Evolutionary conservation across 208 protist genomes (phyloP), one percentile per base, ranked within the genome.

Genomic region (Wallacemonas sp.): DNA sequence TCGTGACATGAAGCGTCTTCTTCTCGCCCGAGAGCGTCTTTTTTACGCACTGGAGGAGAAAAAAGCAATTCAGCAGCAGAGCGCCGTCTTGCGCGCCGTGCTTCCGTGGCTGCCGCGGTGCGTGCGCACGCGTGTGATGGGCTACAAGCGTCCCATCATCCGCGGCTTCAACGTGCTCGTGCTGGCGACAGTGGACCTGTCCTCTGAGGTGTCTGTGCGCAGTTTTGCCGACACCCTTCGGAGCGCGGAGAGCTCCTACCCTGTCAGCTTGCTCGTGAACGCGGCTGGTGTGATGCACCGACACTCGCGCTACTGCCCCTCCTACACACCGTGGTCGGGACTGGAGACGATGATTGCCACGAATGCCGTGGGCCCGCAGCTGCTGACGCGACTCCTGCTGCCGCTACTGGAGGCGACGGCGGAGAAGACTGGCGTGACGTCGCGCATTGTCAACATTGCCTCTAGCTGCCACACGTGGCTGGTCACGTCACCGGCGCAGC

Each of bases 401-500:
- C 87, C 91, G 3, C 41, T 88, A 55, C 70, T 96, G 22, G 71
- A 82, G 11, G 69, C 80, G 33, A 90, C 82, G 8, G 86, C 85
- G 25, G 73, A 85, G 25, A 66, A 46, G 29, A 76, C 66, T 8
- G 81, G 80, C 5, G 79, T 88, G 42, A 68, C 81, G 28, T 93
- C 91, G 41, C 87, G 91, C 45, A 78, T 96, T 62, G 80, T 96
- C 2, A 92, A 94, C 49, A 86, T 96, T 8, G 82, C 77, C n/a
- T 96, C 91, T 16, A 87, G 81, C 54, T 92, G 87, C 70, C 91
- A 96, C 72, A 84, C 81, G 0, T 95, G 90, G 73, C 79, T 95
- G 0, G 45, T 49, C 52, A 59, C 31, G 16, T 59, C 52, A 14
- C 29, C 28, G 8, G 36, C 31, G 20, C 52, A 59, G 32, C 11